Evolutionary conservation across 2,329 filamentous ascomycete genomes (phyloP), one percentile per base, ranked within the genome.

Genomic region (Acrodontium crateriforme): DNA sequence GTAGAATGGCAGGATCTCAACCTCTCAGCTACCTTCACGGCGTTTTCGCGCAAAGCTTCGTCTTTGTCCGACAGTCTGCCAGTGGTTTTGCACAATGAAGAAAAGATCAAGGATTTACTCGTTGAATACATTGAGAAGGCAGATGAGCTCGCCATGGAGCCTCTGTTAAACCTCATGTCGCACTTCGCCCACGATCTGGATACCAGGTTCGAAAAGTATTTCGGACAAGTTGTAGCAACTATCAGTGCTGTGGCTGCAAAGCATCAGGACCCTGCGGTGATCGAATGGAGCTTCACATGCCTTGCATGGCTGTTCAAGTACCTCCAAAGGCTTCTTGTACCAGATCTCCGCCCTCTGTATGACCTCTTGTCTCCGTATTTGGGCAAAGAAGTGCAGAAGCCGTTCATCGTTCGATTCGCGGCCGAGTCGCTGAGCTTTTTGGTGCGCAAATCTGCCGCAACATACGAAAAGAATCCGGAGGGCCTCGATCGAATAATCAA

Each of bases 291-390:
- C 27, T 98, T 98, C 57, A 83, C 78, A 9, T 85, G 82, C 42
- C 64, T 98, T 31, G 84, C 89, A 24, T 98, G 91, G 65, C 65
- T 95, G 21, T 94, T 98, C 69, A 98, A 98, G 52, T 95, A 95
- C 49, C 69, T 98, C 4, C 91, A 84, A 2, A 75, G 82, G 38
- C 67, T 95, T 1, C 58, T 98, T 13, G 79, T 89, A 0, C 78
- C 83, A 3, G 81, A 98, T 48, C 58, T 98, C 37, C 67, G 80
- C 36, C 83, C 87, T 25, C 76, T 91, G 2, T 85, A 83, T 49
- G 71, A 82, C 46, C 71, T 89, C 28, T 73, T 98, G 61, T 70
- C 79, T 1, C 78, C 84, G 3, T 67, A 95, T 28, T 69, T 98
- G 16, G 89, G 87, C 38, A 85, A 79, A 53, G 66, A 75, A 32